These are phyloP conservation scores for Tolypocladium ophioglossoides DNA, from an alignment of 2,329 filamentous ascomycete genomes.

Conservation along the genomic window DNA sequence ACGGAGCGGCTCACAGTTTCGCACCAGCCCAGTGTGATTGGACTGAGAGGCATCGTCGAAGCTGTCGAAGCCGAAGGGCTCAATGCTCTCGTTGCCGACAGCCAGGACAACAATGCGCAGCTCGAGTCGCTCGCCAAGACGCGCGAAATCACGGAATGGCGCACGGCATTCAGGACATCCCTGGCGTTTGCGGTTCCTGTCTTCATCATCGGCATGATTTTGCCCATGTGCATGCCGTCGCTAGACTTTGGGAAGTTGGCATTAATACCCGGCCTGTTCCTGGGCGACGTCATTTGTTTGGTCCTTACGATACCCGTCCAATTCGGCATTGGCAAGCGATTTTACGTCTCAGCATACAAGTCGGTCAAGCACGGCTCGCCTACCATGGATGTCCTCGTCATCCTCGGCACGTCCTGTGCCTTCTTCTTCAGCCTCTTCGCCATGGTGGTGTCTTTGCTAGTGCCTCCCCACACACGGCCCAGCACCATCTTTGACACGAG, in stretches of 20 bases:
- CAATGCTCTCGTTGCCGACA: slow-evolving; percentile 82
- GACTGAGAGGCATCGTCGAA: slow-evolving; percentile 75
- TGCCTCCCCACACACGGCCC: slow-evolving; percentile 68
- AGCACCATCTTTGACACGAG: slow-evolving; percentile 94
- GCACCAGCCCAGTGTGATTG: slow-evolving; percentile 61
- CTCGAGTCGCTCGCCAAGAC: slow-evolving; percentile 94
- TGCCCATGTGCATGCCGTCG: slow-evolving; percentile 72
- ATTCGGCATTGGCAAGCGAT: slow-evolving; percentile 90
- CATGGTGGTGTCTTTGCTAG: slow-evolving; percentile 71
- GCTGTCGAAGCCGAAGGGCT: slow-evolving; percentile 71
- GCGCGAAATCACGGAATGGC: slow-evolving; percentile 91
- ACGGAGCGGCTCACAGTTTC: slow-evolving; percentile 64
- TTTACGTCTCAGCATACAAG: slow-evolving; percentile 89
- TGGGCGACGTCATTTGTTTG: slow-evolving; percentile 81
- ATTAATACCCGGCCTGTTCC: slow-evolving; percentile 65
- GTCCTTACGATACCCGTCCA: slow-evolving; percentile 83
- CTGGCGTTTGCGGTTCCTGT: slow-evolving; percentile 79
- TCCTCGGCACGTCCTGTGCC: slow-evolving; percentile 85
- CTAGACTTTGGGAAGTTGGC: slow-evolving; percentile 67
- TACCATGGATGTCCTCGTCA: slow-evolving; percentile 95
- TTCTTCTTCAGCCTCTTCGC: slow-evolving; percentile 91
- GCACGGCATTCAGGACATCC: slow-evolving; percentile 66
- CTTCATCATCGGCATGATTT: slow-evolving; percentile 83
- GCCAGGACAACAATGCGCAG: slow-evolving; percentile 93
- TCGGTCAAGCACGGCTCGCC: slow-evolving; percentile 83